phyloP scores from a whole-genome alignment of 2,329 filamentous ascomycete species.

The Fusarium temperatum region DNA sequence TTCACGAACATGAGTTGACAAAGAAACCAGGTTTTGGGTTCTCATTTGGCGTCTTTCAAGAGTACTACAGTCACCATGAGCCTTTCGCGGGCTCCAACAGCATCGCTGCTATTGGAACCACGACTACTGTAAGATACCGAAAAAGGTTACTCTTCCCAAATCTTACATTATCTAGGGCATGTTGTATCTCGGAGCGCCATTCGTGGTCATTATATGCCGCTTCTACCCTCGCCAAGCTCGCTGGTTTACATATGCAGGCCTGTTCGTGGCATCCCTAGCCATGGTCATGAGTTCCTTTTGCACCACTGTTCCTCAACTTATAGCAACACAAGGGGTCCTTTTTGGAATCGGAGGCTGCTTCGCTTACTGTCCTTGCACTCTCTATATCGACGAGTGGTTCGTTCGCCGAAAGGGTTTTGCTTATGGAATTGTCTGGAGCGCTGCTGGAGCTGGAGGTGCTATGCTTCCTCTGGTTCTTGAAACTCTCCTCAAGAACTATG shows the following conservation, averaged over 20 bases:
- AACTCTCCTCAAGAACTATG: slow-evolving; percentile 54
- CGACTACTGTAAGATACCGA: slow-evolving; percentile 49
- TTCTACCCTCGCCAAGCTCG: slow-evolving; percentile 50
- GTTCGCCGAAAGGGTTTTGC: slow-evolving; percentile 50
- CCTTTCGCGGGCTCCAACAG: slow-evolving; percentile 61
- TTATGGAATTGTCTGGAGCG: slow-evolving; percentile 62
- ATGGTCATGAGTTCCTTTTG: slow-evolving; percentile 56
- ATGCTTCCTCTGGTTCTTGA: slow-evolving; percentile 60
- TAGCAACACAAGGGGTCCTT: slow-evolving; percentile 65
- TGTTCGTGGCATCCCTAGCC: slow-evolving; percentile 57
- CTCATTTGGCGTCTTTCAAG: slow-evolving; percentile 72
- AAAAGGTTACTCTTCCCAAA: not conserved
- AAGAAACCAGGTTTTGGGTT: slow-evolving; percentile 64
- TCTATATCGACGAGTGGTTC: slow-evolving; percentile 68
- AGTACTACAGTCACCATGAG: slow-evolving; percentile 67
- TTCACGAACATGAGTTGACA: not conserved
- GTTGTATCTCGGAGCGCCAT: slow-evolving; percentile 56
- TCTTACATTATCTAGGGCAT: slow-evolving; percentile 10
- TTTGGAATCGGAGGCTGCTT: slow-evolving; percentile 64
- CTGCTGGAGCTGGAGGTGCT: slow-evolving; percentile 50
- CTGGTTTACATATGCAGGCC: slow-evolving; percentile 51
- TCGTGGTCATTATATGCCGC: slow-evolving; percentile 55
- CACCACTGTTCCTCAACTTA: slow-evolving; percentile 61
- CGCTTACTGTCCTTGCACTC: slow-evolving; percentile 61
- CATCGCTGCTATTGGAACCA: slow-evolving; percentile 68